Evolutionary conservation across 2,329 filamentous ascomycete genomes (phyloP).

Genomic region (Alternaria gaisen): DNA sequence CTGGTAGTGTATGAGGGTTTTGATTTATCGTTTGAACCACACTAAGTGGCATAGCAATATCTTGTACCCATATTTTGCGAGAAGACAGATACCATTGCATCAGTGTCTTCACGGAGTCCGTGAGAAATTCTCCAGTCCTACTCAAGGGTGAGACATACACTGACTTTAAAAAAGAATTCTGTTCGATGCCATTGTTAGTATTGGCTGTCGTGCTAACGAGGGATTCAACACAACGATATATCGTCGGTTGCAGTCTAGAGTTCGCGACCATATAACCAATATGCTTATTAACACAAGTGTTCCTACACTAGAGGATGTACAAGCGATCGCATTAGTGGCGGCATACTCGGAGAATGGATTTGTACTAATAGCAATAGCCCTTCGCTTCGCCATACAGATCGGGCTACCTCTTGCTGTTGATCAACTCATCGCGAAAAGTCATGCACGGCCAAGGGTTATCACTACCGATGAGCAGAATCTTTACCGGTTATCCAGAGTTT

Average conservation of each 20-base stretch:
- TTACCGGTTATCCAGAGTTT: constrained; percentile 54
- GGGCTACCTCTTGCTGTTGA: constrained; percentile 52
- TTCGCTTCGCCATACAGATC: constrained; percentile 61
- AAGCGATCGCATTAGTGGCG: constrained; percentile 62
- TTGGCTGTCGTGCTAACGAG: constrained; percentile 61
- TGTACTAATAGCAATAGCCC: constrained; percentile 60
- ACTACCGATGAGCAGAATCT: constrained; percentile 45
- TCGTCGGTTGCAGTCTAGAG: constrained; percentile 41
- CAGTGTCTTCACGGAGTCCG: constrained; percentile 57
- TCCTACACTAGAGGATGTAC: constrained; percentile 59
- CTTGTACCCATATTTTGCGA: constrained; percentile 61
- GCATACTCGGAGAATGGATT: constrained; percentile 64
- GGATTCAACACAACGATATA: constrained; percentile 53
- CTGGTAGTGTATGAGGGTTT: constrained; percentile 34
- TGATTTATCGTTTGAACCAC: background rate
- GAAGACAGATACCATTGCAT: constrained; percentile 56
- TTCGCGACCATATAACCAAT: constrained; percentile 56
- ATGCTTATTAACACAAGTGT: constrained; percentile 54
- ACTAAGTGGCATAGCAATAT: constrained; percentile 50
- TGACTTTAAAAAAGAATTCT: constrained; percentile 46
- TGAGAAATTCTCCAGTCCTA: background rate
- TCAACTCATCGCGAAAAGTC: constrained; percentile 51
- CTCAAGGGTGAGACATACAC: background rate
- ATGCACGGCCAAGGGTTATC: constrained; percentile 1
- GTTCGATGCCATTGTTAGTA: constrained; percentile 62